These are phyloP conservation scores for Penicillium maclennaniae DNA, from an alignment of 495 filamentous ascomycete genomes.

Conservation along the genomic window DNA sequence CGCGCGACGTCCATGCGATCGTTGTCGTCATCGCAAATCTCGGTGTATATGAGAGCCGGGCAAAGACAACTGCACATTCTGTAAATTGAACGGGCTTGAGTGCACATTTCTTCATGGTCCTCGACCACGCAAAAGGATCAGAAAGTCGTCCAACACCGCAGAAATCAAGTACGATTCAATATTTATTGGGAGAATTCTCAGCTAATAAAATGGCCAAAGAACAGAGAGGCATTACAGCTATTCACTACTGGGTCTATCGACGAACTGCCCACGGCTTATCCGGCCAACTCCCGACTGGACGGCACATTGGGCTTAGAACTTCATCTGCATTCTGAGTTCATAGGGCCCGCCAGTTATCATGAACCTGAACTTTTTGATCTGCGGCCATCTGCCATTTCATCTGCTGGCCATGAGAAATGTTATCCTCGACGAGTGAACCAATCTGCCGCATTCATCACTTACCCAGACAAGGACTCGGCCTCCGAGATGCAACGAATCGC, in stretches of 20 bases:
- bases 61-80: conserved; percentile 15
- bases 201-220: too few relatives aligned
- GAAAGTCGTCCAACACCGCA: too few relatives aligned
- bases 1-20: conserved; percentile 15
- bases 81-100: conserved; percentile 11
- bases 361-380: conserved; percentile 19
- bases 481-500: too few relatives aligned
- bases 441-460: conserved; percentile 15
- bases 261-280: not conserved
- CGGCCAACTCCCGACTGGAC: conserved; percentile 7
- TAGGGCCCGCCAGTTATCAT: conserved; percentile 21
- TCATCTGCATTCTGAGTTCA: conserved; percentile 21
- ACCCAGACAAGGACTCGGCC: conserved; percentile 3
- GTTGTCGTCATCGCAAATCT: conserved; percentile 12
- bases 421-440: conserved; percentile 17
- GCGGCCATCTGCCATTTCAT: not conserved
- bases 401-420: conserved; percentile 8
- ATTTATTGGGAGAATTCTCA: too few relatives aligned
- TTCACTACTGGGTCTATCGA: not conserved
- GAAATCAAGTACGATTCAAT: too few relatives aligned
- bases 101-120: conserved; percentile 19
- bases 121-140: conserved; percentile 4
- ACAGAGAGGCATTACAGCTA: conserved; percentile 29
- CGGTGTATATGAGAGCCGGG: conserved; percentile 13
- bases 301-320: conserved; percentile 22